A percentile compares a stretch with the other conserved stretches of the same genome.
Evolutionary conservation across 2,329 filamentous ascomycete species (phyloP).

Genomic region (Hirsutella rhossiliensis): DNA sequence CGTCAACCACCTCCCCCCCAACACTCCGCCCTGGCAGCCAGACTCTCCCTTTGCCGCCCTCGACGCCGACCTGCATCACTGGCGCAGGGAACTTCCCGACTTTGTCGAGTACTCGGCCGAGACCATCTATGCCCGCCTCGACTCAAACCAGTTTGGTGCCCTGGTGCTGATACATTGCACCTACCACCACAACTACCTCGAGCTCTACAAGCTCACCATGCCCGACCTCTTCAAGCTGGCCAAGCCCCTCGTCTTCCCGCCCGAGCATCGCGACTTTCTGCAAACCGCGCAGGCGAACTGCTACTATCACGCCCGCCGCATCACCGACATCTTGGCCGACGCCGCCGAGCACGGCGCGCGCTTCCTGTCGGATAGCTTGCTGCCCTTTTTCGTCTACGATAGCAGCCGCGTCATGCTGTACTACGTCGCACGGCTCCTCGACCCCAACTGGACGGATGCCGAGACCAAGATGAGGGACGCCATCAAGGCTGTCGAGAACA

Average conservation of each 20-base stretch:
- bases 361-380: constrained; percentile 29
- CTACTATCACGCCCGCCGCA: constrained; percentile 25
- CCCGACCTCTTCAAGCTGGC: constrained; percentile 30
- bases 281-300: constrained; percentile 23
- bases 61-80: constrained; percentile 25
- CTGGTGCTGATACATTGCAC: constrained; percentile 32
- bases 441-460: constrained; percentile 21
- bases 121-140: constrained; percentile 32
- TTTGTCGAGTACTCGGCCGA: constrained; percentile 30
- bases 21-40: constrained; percentile 27
- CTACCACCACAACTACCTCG: constrained; percentile 31
- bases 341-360: constrained; percentile 26
- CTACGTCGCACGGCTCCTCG: constrained; percentile 30
- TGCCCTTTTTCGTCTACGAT: constrained; percentile 34
- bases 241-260: constrained; percentile 25
- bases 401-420: constrained; percentile 35
- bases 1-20: constrained; percentile 27
- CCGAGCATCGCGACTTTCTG: constrained; percentile 24
- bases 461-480: constrained; percentile 23
- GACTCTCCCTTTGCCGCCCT: constrained; percentile 29
- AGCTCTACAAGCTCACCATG: constrained; percentile 33
- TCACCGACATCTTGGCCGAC: constrained; percentile 24
- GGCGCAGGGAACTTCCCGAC: constrained; percentile 28
- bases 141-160: constrained; percentile 32
- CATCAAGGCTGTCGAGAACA: constrained; percentile 26